Evolutionary conservation across 2,329 filamentous ascomycete species (phyloP), one percentile per base, ranked within the genome.

Genomic region (Phoma herbarum): DNA sequence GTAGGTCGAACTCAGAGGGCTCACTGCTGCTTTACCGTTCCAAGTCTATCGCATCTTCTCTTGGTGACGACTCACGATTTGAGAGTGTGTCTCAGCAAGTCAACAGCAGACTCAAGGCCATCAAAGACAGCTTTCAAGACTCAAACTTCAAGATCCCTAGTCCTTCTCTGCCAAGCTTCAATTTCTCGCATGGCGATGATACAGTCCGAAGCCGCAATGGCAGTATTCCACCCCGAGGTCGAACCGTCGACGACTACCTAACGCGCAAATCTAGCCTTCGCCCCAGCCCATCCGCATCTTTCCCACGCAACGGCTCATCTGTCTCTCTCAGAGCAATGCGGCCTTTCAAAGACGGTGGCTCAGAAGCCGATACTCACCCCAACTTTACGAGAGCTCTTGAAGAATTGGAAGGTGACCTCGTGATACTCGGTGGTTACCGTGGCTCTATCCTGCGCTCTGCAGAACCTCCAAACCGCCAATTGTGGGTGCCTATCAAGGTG

Each of bases 401-500:
- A 45, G 81, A 86, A 5, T 79, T 97, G 22, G 91, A 88, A 0
- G 93, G 94, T 0, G 94, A 98, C 71, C 75, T 98, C 8, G 92
- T 98, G 8, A 83, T 97, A 28, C 84, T 98, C 72, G 94, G 94
- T 20, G 94, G 94, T 14, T 97, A 97, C 72, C 85, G 94, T 64
- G 94, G 94, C 3, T 97, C 93, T 0, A 84, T 97, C n/a, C 78
- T 98, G 28, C 88, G 93, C 28, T 96, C 92, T 11, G 90, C 92
- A 11, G 88, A 92, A 61, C 85, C 90, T 9, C 90, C 91, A 4
- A 87, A 94, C 70, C 88, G 92, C n/a, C 92, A 96, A 73, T 80
- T 97, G 0, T 98, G 94, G 94, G 91, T 96, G 1, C 93, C 93
- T 0, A 89, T 97, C 71, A 97, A 97, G 77, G 89, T 97, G 26